phyloP scores from a whole-genome alignment of 2,329 filamentous ascomycete genomes.

The Nigrospora sphaerica region DNA sequence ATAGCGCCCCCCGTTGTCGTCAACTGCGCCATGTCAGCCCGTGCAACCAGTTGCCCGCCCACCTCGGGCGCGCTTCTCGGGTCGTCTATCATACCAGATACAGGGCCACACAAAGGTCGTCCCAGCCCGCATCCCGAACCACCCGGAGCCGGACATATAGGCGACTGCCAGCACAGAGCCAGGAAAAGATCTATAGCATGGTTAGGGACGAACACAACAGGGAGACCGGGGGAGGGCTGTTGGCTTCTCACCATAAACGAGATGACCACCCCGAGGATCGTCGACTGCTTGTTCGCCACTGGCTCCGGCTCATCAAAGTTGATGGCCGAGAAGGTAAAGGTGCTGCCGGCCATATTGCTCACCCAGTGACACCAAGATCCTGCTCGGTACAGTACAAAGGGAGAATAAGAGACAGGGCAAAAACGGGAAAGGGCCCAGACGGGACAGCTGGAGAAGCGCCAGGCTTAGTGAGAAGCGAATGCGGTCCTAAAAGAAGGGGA shows the following conservation, averaged over 20 bases:
- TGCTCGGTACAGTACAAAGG: not conserved
- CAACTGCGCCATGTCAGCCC: conserved; percentile 6
- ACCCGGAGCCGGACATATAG: conserved; percentile 17
- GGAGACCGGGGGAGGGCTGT: not conserved
- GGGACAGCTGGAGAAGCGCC: too few species aligned
- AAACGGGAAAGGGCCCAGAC: too few species aligned
- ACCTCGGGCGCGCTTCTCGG: not conserved
- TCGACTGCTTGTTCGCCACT: conserved; percentile 16
- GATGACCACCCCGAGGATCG: conserved; percentile 21
- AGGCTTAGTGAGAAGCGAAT: too few species aligned
- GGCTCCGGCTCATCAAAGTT: conserved; percentile 21
- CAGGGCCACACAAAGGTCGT: conserved; percentile 16
- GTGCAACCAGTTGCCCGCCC: conserved; percentile 1
- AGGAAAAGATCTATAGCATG: conserved; percentile 16
- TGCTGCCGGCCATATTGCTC: not conserved
- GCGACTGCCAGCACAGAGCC: conserved; percentile 19
- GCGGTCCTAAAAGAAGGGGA: too few species aligned
- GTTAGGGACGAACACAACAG: not conserved
- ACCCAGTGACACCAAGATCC: too few species aligned
- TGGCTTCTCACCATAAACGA: conserved; percentile 16
- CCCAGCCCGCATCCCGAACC: conserved; percentile 16
- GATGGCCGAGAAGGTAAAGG: conserved; percentile 9
- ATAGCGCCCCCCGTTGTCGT: conserved; percentile 13
- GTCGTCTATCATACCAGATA: conserved; percentile 11
- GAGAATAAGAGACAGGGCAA: not conserved